Conservation (phyloP, 2,329 filamentous ascomycete species). For the Trichoderma brevicompactum region DNA sequence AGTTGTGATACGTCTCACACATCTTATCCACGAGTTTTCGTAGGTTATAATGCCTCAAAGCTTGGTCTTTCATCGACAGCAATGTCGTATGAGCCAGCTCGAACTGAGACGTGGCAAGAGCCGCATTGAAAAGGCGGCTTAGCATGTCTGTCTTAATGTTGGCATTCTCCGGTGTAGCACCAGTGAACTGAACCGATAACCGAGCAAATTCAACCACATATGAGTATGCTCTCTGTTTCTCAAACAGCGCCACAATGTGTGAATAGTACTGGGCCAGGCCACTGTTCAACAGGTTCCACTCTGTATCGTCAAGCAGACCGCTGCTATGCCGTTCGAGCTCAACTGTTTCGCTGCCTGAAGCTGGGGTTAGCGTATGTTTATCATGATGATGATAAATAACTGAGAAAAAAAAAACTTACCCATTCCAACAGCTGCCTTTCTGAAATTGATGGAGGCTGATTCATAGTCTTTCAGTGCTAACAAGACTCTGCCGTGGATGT, state of each 20-base stretch:
- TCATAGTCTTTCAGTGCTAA: slow-evolving; percentile 75
- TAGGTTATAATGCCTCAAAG: slow-evolving; percentile 73
- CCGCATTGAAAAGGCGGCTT: slow-evolving; percentile 80
- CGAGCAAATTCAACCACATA: slow-evolving; percentile 84
- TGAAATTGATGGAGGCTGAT: slow-evolving; percentile 75
- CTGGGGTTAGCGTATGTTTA: slow-evolving; percentile 8
- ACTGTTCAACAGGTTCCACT: slow-evolving; percentile 69
- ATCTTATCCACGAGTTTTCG: slow-evolving; percentile 70
- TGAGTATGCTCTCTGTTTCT: slow-evolving; percentile 74
- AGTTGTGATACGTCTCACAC: slow-evolving; percentile 68
- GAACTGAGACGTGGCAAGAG: slow-evolving; percentile 78
- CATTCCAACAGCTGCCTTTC: slow-evolving; percentile 79
- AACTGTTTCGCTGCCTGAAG: slow-evolving; percentile 51
- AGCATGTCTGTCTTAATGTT: slow-evolving; percentile 71
- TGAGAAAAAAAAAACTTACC: slow-evolving; percentile 58
- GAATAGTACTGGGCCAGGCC: slow-evolving; percentile 84
- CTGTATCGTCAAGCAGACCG: slow-evolving; percentile 74
- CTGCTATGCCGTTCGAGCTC: slow-evolving; percentile 59
- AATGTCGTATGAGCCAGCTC: slow-evolving; percentile 82
- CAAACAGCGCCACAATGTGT: slow-evolving; percentile 82
- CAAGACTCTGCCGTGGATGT: slow-evolving; percentile 81
- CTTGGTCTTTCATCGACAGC: slow-evolving; percentile 70
- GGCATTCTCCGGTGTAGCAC: slow-evolving; percentile 39
- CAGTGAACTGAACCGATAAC: slow-evolving; percentile 69
- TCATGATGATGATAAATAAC: neutral